Evolutionary conservation across 306 rosid genomes (phyloP).

Genomic region (Malus orientalis): DNA sequence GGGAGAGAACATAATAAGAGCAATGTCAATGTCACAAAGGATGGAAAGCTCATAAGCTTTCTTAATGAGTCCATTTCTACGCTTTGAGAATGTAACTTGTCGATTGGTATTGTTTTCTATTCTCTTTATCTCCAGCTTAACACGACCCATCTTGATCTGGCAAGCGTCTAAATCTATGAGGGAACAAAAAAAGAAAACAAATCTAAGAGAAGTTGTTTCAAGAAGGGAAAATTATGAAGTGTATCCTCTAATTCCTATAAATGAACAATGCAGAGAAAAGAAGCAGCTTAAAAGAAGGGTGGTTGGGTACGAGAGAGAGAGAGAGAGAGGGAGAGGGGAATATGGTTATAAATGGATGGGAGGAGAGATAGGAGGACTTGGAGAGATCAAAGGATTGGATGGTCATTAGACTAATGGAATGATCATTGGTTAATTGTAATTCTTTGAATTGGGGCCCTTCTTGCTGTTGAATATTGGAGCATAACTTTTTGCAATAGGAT

Average conservation of each 20-base stretch:
- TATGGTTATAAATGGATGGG: conserved; percentile 50
- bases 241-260: conserved; percentile 6
- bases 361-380: conserved; percentile 36
- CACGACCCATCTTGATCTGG: conserved; percentile 61
- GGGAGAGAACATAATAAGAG: conserved; percentile 74
- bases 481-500: background rate
- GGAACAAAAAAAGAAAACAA: background rate
- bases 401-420: background rate
- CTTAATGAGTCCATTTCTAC: conserved; percentile 82
- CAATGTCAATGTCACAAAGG: conserved; percentile 78
- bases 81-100: conserved; percentile 79
- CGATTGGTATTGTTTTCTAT: conserved; percentile 70
- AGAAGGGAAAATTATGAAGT: background rate
- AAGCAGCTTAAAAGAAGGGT: conserved; percentile 43
- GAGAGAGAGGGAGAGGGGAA: conserved; percentile 27
- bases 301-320: conserved; percentile 29
- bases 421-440: background rate
- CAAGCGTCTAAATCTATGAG: background rate
- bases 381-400: conserved; percentile 31
- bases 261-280: conserved; percentile 24
- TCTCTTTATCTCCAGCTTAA: conserved; percentile 75
- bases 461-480: background rate
- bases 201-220: background rate
- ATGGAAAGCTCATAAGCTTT: conserved; percentile 76
- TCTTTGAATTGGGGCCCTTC: background rate